Conservation (phyloP, 202 grass and related monocot genomes). For the Eragrostis tef region DNA sequence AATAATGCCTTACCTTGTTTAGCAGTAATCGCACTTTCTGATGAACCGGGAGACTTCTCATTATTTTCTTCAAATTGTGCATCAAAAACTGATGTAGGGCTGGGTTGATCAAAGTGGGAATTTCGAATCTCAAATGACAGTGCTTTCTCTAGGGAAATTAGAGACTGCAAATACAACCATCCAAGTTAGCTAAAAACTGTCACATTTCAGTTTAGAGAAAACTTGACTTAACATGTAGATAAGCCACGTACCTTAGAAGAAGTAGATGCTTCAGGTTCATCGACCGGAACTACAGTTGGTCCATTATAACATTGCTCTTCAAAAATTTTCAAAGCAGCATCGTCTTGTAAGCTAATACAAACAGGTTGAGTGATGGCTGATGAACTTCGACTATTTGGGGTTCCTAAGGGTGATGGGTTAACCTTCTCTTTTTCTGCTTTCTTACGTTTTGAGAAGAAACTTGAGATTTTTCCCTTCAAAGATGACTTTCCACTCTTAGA, state of each 20-base stretch:
- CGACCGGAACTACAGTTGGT: constrained; percentile 39
- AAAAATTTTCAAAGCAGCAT: constrained; percentile 40
- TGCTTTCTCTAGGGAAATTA: constrained; percentile 54
- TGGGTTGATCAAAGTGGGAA: constrained; percentile 64
- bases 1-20: constrained; percentile 61
- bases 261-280: constrained; percentile 41
- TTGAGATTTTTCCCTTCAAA: constrained; percentile 86
- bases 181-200: constrained; percentile 40
- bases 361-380: constrained; percentile 15
- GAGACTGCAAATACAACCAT: constrained; percentile 54
- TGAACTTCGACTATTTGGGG: constrained; percentile 28
- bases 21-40: constrained; percentile 47
- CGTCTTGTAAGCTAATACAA: constrained; percentile 30
- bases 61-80: constrained; percentile 56
- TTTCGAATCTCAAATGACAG: constrained; percentile 57
- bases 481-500: constrained; percentile 74
- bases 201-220: constrained; percentile 31
- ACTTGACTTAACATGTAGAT: constrained; percentile 13
- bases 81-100: constrained; percentile 79
- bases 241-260: constrained; percentile 53
- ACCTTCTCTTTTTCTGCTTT: constrained; percentile 66
- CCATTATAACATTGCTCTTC: constrained; percentile 43
- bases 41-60: constrained; percentile 55
- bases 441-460: constrained; percentile 76
- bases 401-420: constrained; percentile 36